These are phyloP conservation scores for Paramarasmius palmivorus DNA, from an alignment of 1,284 basidiomycete genomes.

Conservation along the genomic window DNA sequence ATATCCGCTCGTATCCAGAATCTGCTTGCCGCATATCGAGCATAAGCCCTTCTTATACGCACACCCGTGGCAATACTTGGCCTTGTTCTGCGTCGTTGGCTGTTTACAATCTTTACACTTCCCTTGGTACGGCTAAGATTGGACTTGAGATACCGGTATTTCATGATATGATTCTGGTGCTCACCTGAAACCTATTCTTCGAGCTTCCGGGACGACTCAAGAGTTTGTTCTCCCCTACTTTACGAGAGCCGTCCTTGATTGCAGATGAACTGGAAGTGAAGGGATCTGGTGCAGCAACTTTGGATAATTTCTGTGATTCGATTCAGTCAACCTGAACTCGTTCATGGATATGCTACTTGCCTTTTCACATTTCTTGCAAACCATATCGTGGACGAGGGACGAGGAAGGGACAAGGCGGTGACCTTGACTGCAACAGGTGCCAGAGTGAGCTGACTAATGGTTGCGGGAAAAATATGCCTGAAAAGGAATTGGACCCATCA, in stretches of 20 bases:
- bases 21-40: constrained; percentile 81
- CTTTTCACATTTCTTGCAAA: constrained; percentile 76
- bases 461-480: no score
- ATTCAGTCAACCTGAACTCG: constrained; percentile 15
- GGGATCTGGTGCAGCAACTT: constrained; percentile 79
- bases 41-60: constrained; percentile 84
- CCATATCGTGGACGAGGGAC: constrained; percentile 53
- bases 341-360: constrained; percentile 36
- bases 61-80: constrained; percentile 88
- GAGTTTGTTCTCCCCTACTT: constrained; percentile 83
- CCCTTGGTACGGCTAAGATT: constrained; percentile 70
- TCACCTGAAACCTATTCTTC: constrained; percentile 72
- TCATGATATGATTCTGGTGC: constrained; percentile 22
- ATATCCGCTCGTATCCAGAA: constrained; percentile 79
- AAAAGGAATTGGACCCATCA: no score
- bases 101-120: constrained; percentile 86
- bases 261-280: constrained; percentile 69
- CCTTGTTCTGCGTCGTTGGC: constrained; percentile 77
- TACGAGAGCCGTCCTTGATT: constrained; percentile 78
- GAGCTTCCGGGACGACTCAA: constrained; percentile 63
- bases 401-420: constrained; percentile 6
- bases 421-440: no score
- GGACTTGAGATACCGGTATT: constrained; percentile 18
- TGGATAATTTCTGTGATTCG: constrained; percentile 71
- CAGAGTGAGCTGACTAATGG: no score